Evolutionary conservation across 2,329 filamentous ascomycete species (phyloP).

Genomic region (Rutstroemia sp.): DNA sequence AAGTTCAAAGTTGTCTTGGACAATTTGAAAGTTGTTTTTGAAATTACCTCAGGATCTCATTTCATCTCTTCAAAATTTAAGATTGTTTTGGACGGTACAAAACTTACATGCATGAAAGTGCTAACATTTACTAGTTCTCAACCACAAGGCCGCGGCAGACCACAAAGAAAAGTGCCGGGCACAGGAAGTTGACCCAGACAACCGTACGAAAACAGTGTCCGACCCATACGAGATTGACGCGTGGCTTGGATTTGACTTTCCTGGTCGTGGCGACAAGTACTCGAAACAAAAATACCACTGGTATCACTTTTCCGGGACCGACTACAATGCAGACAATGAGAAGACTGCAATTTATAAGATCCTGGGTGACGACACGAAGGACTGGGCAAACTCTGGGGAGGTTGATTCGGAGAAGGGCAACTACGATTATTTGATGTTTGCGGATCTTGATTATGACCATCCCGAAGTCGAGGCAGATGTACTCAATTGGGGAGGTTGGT

Average conservation of each 20-base stretch:
- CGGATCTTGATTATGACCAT: slow-evolving; percentile 59
- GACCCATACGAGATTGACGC: slow-evolving; percentile 56
- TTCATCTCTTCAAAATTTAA: too few species aligned
- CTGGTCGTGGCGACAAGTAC: slow-evolving; percentile 51
- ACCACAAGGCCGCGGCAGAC: slow-evolving; percentile 66
- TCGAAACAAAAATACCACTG: slow-evolving; percentile 57
- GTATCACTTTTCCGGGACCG: slow-evolving; percentile 61
- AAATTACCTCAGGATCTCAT: too few species aligned
- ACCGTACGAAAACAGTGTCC: slow-evolving; percentile 48
- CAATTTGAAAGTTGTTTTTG: too few species aligned
- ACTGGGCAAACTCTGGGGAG: slow-evolving; percentile 56
- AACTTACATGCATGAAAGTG: background rate
- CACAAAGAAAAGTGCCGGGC: slow-evolving; percentile 54
- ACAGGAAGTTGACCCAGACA: slow-evolving; percentile 54
- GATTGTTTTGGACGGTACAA: too few species aligned
- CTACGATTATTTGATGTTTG: slow-evolving; percentile 66
- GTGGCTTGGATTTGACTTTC: slow-evolving; percentile 62
- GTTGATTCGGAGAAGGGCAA: slow-evolving; percentile 56
- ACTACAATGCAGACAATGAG: slow-evolving; percentile 50
- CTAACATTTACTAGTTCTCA: slow-evolving; percentile 43
- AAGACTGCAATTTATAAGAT: slow-evolving; percentile 60
- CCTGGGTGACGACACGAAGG: slow-evolving; percentile 50
- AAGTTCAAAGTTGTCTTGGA: too few species aligned
- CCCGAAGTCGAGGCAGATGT: slow-evolving; percentile 58
- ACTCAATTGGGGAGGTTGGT: slow-evolving; percentile 61